phyloP scores from a whole-genome alignment of 2,329 filamentous ascomycete species.

The Ascosphaera apis region DNA sequence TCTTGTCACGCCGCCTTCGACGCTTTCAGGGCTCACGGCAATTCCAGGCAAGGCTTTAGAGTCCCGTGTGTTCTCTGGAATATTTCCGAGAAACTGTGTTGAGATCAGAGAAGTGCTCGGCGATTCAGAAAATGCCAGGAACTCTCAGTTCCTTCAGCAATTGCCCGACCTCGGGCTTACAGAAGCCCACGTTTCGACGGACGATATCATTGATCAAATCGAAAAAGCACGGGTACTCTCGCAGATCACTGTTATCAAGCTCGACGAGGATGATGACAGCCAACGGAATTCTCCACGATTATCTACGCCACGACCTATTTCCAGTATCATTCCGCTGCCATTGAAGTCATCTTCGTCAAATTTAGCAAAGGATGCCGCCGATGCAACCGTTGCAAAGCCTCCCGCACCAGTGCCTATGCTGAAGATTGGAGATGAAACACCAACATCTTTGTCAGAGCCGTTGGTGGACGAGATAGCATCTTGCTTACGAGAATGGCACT shows the following conservation, averaged over 20 bases:
- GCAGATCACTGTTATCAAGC: background rate
- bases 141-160: too few relatives aligned
- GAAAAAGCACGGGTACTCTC: conserved; percentile 7
- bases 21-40: conserved; percentile 76
- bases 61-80: conserved; percentile 91
- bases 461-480: conserved; percentile 95
- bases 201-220: conserved; percentile 9
- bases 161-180: too few relatives aligned
- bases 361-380: conserved; percentile 21
- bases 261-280: conserved; percentile 10
- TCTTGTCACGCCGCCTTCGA: conserved; percentile 74
- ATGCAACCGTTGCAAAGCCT: conserved; percentile 45
- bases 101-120: conserved; percentile 83
- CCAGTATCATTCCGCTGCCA: conserved; percentile 13
- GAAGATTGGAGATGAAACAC: conserved; percentile 91
- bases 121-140: conserved; percentile 30
- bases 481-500: conserved; percentile 94
- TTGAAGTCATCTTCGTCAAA: conserved; percentile 16
- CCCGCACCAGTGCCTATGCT: conserved; percentile 89
- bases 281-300: conserved; percentile 19
- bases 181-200: conserved; percentile 10
- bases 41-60: conserved; percentile 83
- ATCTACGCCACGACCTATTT: conserved; percentile 2
- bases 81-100: conserved; percentile 86
- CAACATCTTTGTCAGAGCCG: conserved; percentile 69